Conservation (phyloP, 192 early-diverging fungal genomes). For the Pilobolus umbonatus region DNA sequence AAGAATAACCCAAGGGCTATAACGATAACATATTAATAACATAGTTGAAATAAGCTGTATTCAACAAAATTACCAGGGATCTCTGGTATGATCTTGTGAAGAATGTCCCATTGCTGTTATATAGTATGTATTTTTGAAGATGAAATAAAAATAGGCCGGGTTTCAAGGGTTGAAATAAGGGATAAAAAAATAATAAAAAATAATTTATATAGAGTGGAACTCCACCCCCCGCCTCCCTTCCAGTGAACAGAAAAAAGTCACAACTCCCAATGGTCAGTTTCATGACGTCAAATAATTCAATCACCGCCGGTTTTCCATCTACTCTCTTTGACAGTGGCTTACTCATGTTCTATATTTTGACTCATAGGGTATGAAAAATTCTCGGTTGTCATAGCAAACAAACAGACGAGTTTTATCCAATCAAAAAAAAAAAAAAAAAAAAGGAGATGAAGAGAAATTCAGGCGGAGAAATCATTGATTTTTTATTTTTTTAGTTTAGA, state of each 20-base stretch:
- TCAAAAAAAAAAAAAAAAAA: no score
- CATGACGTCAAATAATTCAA: no score
- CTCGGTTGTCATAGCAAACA: no score
- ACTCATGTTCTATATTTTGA: no score
- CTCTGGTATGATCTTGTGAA: constrained; percentile 47
- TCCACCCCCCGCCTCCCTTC: no score
- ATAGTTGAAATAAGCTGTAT: not conserved
- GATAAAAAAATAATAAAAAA: not conserved
- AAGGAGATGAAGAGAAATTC: not conserved
- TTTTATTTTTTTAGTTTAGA: constrained; percentile 1
- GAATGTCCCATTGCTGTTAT: constrained; percentile 46
- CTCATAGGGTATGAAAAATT: no score
- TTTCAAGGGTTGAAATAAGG: constrained; percentile 8
- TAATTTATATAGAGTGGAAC: not conserved
- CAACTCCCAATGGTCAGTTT: no score
- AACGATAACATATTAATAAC: constrained; percentile 3
- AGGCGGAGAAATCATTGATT: not conserved
- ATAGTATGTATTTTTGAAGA: constrained; percentile 6
- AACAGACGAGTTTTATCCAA: no score
- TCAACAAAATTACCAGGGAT: constrained; percentile 43
- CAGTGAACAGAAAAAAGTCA: no score
- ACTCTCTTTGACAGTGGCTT: no score
- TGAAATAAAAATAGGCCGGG: not conserved
- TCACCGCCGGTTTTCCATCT: no score
- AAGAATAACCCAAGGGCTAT: constrained; percentile 79